Conservation (phyloP, 2,329 filamentous ascomycete genomes). For the Cercospora sp. region DNA sequence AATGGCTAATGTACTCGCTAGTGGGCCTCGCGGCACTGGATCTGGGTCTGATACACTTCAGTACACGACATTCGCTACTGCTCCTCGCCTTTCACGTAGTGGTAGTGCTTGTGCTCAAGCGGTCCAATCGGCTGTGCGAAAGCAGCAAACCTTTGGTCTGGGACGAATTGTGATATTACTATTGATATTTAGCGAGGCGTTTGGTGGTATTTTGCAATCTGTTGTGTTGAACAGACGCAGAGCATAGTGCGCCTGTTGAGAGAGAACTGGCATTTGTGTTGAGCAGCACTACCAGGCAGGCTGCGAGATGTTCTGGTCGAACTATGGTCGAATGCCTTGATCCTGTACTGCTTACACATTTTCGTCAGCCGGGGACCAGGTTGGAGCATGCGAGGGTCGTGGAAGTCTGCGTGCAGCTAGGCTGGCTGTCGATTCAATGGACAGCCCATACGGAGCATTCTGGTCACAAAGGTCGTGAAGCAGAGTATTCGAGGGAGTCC, state of each 20-base stretch:
- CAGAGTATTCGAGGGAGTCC: background rate
- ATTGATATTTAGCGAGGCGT: slow-evolving; percentile 14
- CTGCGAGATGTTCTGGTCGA: background rate
- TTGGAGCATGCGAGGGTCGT: background rate
- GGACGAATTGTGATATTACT: slow-evolving; percentile 18
- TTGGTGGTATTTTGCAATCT: background rate
- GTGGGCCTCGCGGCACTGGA: slow-evolving; percentile 70
- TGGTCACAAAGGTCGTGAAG: background rate
- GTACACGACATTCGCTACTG: slow-evolving; percentile 42
- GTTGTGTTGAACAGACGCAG: background rate
- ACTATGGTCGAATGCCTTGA: background rate
- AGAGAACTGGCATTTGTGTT: background rate
- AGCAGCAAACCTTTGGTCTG: slow-evolving; percentile 24
- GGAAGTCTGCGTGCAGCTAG: background rate
- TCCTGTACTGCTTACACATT: background rate
- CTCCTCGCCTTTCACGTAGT: slow-evolving; percentile 52
- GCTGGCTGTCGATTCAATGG: background rate
- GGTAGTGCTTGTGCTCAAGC: slow-evolving; percentile 43
- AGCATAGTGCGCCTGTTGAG: background rate
- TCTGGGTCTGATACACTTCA: slow-evolving; percentile 43
- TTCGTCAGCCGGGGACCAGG: background rate
- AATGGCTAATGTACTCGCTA: slow-evolving; percentile 66
- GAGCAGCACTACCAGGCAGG: background rate
- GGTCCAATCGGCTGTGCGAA: slow-evolving; percentile 25
- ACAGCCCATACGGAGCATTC: background rate